Evolutionary conservation across 78 protist genomes (phyloP).

Genomic region (Guillardia theta): DNA sequence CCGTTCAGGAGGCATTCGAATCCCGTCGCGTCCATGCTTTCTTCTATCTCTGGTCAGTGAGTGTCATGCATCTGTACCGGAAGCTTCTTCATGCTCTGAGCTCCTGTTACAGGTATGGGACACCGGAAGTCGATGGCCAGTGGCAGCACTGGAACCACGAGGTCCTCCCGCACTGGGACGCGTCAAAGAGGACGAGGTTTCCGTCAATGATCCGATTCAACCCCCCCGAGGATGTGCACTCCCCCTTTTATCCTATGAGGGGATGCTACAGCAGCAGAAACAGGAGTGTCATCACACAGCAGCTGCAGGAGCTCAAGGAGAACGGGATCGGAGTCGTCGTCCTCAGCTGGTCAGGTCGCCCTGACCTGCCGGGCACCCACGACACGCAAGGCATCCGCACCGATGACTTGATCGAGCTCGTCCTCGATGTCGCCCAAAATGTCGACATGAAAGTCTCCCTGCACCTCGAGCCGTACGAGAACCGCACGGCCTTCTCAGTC

Average conservation of each 20-base stretch:
- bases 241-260: conserved; percentile 47
- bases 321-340: conserved; percentile 46
- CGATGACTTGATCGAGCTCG: not conserved
- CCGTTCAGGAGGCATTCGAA: too few species aligned
- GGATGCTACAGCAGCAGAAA: conserved; percentile 51
- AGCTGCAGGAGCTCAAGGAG: not conserved
- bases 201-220: not conserved
- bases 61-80: not conserved
- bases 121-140: not conserved
- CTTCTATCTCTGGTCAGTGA: conserved; percentile 11
- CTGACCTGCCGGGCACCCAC: not conserved
- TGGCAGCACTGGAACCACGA: conserved; percentile 66
- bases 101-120: conserved; percentile 45
- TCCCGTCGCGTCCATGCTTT: too few species aligned
- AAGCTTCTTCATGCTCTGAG: not conserved
- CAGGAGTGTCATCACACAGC: not conserved
- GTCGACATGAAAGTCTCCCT: conserved; percentile 17
- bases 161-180: conserved; percentile 60
- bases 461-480: conserved; percentile 66
- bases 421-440: not conserved
- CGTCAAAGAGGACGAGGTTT: not conserved
- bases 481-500: conserved; percentile 32
- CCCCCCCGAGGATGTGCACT: conserved; percentile 52
- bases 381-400: conserved; percentile 29
- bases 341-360: conserved; percentile 55